phyloP scores from a whole-genome alignment of 164 flowering plant species.

The Vitis rotundifolia region DNA sequence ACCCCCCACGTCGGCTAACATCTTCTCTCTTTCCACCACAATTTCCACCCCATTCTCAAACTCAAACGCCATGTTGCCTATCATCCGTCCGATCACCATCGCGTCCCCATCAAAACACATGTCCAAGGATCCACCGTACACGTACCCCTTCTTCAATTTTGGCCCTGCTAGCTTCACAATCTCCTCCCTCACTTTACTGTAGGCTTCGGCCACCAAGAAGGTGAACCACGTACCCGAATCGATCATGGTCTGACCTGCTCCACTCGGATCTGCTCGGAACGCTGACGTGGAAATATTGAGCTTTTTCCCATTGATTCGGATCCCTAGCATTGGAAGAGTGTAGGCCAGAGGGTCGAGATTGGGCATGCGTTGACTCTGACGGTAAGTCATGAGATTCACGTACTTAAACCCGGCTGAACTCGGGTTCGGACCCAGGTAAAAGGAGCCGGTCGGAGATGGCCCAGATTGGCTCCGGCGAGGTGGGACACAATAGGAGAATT shows the following conservation, averaged over 20 bases:
- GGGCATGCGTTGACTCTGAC: constrained; percentile 48
- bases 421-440: constrained; percentile 68
- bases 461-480: constrained; percentile 26
- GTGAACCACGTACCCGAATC: constrained; percentile 83
- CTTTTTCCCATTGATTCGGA: constrained; percentile 45
- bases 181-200: constrained; percentile 48
- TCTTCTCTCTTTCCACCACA: constrained; percentile 32
- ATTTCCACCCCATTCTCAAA: constrained; percentile 60
- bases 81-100: constrained; percentile 46
- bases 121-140: constrained; percentile 52
- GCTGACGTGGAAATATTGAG: constrained; percentile 45
- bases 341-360: constrained; percentile 65
- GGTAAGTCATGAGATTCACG: constrained; percentile 39
- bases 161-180: constrained; percentile 50
- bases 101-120: constrained; percentile 54
- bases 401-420: constrained; percentile 41
- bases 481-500: constrained; percentile 72
- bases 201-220: constrained; percentile 63
- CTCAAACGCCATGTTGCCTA: constrained; percentile 59
- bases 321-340: constrained; percentile 56
- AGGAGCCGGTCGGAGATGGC: constrained; percentile 39
- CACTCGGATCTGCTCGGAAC: constrained; percentile 59
- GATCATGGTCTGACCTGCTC: constrained; percentile 75
- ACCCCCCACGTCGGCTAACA: constrained; percentile 46
- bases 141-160: constrained; percentile 45